These are phyloP conservation scores for Inga laurina DNA, from an alignment of 306 rosid genomes.

Conservation along the genomic window DNA sequence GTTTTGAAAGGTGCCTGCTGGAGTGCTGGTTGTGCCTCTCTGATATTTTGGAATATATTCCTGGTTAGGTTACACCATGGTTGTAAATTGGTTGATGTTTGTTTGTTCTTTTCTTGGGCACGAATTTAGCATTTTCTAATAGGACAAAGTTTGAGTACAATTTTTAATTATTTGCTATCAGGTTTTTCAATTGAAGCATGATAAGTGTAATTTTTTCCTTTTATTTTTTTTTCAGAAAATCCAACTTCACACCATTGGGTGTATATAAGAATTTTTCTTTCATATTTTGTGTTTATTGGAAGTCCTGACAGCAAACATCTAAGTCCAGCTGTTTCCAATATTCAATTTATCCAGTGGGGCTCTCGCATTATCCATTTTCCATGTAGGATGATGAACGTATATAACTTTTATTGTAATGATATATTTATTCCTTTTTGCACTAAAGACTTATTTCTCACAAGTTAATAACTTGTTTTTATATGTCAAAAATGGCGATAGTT, in stretches of 20 bases:
- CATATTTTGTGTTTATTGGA: neutral
- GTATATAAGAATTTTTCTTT: neutral
- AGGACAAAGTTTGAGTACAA: neutral
- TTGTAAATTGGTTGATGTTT: slow-evolving; percentile 38
- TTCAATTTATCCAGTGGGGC: slow-evolving; percentile 32
- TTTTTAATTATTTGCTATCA: neutral
- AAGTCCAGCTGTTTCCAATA: slow-evolving; percentile 34
- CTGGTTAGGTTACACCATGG: slow-evolving; percentile 47
- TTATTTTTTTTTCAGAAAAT: neutral
- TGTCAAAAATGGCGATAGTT: neutral
- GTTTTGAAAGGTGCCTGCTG: slow-evolving; percentile 35
- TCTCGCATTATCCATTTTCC: slow-evolving; percentile 29
- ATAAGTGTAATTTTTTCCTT: neutral
- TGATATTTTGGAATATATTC: slow-evolving; percentile 27
- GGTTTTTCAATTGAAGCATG: neutral
- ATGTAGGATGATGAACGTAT: slow-evolving; percentile 32
- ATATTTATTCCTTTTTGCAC: slow-evolving; percentile 35
- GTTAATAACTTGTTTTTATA: neutral
- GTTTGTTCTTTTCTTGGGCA: slow-evolving; percentile 37
- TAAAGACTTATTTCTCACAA: neutral
- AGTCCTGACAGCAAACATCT: neutral
- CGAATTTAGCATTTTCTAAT: neutral
- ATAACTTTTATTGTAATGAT: slow-evolving; percentile 42
- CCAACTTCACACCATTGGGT: neutral
- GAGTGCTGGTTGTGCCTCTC: neutral